These are phyloP conservation scores for Arthrinium phaeospermum DNA, from an alignment of 2,329 filamentous ascomycete species.

Conservation along the genomic window DNA sequence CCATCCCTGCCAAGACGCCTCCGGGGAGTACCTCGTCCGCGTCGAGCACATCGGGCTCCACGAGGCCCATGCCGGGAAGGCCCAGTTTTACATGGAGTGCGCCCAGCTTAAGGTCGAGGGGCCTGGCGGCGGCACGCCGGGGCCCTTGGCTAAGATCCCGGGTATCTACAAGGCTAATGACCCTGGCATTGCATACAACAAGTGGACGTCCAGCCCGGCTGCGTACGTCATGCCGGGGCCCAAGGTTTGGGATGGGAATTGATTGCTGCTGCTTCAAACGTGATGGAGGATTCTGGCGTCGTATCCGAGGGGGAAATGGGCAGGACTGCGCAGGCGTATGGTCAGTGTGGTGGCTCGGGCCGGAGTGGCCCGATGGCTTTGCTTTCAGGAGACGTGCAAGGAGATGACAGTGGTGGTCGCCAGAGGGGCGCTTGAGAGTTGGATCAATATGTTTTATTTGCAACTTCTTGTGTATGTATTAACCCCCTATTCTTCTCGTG, in stretches of 20 bases:
- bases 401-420: not conserved
- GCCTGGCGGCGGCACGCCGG: not conserved
- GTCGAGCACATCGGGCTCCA: conserved; percentile 36
- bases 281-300: not conserved
- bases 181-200: conserved; percentile 21
- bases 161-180: conserved; percentile 17
- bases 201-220: conserved; percentile 21
- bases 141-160: conserved; percentile 19
- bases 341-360: conserved; percentile 33
- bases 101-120: conserved; percentile 19
- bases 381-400: conserved; percentile 35
- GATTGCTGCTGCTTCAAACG: not conserved
- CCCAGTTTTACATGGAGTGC: conserved; percentile 25
- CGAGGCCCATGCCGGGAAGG: conserved; percentile 29
- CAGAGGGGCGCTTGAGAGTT: not conserved
- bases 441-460: not conserved
- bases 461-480: not conserved
- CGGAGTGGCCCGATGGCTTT: conserved; percentile 36
- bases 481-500: not conserved
- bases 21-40: conserved; percentile 36
- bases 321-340: conserved; percentile 27
- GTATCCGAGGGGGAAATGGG: not conserved
- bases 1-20: conserved; percentile 31
- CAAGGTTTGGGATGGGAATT: conserved; percentile 20
- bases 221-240: conserved; percentile 23